Evolutionary conservation across 148 eudicot species (phyloP).

Genomic region (Salicornia ramosissima): DNA sequence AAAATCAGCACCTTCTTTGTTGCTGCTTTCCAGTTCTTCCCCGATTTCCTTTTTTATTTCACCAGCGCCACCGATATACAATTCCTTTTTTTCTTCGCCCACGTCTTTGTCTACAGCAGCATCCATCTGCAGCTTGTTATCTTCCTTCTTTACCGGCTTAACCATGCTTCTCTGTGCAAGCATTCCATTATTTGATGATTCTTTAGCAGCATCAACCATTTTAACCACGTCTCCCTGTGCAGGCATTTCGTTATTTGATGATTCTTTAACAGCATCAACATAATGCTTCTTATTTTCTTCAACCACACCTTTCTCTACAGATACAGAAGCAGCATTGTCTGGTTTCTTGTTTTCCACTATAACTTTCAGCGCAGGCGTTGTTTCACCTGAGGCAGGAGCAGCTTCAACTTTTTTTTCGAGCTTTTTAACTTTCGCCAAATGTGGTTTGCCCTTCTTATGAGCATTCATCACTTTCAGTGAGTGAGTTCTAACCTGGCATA

Average conservation of each 20-base stretch:
- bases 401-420: constrained; percentile 2
- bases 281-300: not conserved
- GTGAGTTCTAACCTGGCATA: constrained; percentile 43
- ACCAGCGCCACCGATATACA: not conserved
- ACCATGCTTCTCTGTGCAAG: not conserved
- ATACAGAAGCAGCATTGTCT: not conserved
- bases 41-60: constrained; percentile 9
- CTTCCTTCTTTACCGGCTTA: constrained; percentile 2
- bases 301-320: not conserved
- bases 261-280: not conserved
- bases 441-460: constrained; percentile 48
- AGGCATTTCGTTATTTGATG: not conserved
- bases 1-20: not conserved
- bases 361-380: not conserved
- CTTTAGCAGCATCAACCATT: not conserved
- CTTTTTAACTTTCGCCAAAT: constrained; percentile 18
- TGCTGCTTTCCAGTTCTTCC: constrained; percentile 9
- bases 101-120: not conserved
- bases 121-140: not conserved
- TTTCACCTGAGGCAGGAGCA: not conserved
- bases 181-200: not conserved
- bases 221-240: not conserved
- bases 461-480: constrained; percentile 34
- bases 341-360: not conserved
- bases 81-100: constrained; percentile 2